Percentiles rank a stretch among this genome's conserved stretches.
These are phyloP conservation scores for Triticum aestivum DNA, from an alignment of 176 grass and related monocot species.

Conservation along the genomic window DNA sequence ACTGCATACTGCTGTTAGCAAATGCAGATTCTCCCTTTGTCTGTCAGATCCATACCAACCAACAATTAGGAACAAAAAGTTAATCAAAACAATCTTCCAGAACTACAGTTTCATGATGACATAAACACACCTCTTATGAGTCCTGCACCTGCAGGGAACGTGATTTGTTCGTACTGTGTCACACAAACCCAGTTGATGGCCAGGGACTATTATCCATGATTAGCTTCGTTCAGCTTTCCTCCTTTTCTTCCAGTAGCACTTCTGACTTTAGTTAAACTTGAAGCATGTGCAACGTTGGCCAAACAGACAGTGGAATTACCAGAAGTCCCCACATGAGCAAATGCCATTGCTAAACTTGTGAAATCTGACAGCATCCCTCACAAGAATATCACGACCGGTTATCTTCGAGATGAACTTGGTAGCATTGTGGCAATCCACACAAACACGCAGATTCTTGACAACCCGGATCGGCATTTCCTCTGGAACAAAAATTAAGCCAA, in stretches of 20 bases:
- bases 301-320: slow-evolving; percentile 30
- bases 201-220: background rate
- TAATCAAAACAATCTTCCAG: background rate
- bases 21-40: background rate
- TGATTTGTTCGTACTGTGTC: background rate
- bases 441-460: slow-evolving; percentile 67
- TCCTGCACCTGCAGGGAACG: background rate
- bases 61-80: background rate
- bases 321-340: slow-evolving; percentile 74
- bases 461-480: slow-evolving; percentile 59
- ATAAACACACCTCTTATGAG: slow-evolving; percentile 16
- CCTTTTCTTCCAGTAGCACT: background rate
- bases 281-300: background rate
- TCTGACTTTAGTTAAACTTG: slow-evolving; percentile 15
- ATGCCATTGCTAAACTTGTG: slow-evolving; percentile 60
- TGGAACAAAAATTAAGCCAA: slow-evolving; percentile 61
- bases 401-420: slow-evolving; percentile 75
- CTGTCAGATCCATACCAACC: slow-evolving; percentile 2
- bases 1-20: background rate
- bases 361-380: slow-evolving; percentile 63
- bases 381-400: slow-evolving; percentile 63
- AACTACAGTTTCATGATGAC: background rate
- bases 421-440: slow-evolving; percentile 66
- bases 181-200: background rate
- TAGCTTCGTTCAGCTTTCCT: background rate